Base-by-base conservation (phyloP, 2,329 filamentous ascomycete species). In the Penicillium sp. region DNA sequence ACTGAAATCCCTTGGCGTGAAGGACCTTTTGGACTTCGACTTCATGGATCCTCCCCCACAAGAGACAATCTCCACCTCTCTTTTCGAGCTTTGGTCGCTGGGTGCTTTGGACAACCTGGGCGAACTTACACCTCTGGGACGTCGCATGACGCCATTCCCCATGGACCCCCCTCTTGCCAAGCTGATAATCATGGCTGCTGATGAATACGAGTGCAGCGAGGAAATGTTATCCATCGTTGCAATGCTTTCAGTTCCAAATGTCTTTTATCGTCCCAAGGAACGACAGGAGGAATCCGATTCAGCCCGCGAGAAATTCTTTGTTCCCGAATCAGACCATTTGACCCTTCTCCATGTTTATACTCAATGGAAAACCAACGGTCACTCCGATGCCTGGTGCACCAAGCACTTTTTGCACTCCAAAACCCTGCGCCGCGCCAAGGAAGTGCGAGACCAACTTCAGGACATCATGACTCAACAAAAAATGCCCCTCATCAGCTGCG, bases 41-140 rank as follows among this genome's bases (percentile, higher is more conserved):
- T 99, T 99, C 67, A 97, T 99, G 93, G 94, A 99, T 65, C 94
- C 94, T 2, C 94, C 94, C 7, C 94, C 94, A 0, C 94, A 99
- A 75, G 95, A 99, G 68, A 97, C 92, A 0, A 97, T 99, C 63
- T 93, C 91, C 0, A 99, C 94, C 0, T 97, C 92, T 4, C 86
- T 99, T 35, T 99, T 97, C 75, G 94, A 99, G 67, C 84, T 99
- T 0, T 99, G 94, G 94, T 92, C 94, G 0, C 81, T 99, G 0
- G 94, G 94, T 1, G 93, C 94, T 0, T 77, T 99, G 13, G 91
- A 97, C 71, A 97, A 99, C 66, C 82, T 97, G 16, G 95, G 94
- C 35, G 91, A 97, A 63, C 82, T 99, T 26, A 99, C 94, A 0
- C 80, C 85, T 0, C 83, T 99, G 1, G 94, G 94, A 31, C 85